Percentiles rank a stretch among this genome's conserved stretches.
phyloP scores from a whole-genome alignment of 1,284 basidiomycete genomes.

The Ceratorhiza oryzae-sativae region DNA sequence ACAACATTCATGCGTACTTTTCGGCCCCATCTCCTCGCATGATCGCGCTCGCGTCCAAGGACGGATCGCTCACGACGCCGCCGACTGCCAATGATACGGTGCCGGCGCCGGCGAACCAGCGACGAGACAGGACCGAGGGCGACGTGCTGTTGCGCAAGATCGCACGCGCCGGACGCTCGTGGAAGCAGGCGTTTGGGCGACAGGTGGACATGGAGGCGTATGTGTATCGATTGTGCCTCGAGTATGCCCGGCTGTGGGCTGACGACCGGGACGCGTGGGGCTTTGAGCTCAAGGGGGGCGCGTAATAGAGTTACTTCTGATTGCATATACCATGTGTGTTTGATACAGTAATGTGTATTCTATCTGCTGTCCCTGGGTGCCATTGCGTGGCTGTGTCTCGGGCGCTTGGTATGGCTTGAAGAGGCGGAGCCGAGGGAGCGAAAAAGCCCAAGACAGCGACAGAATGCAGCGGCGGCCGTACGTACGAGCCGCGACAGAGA shows the following conservation, averaged over 20 bases:
- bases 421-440: conserved; percentile 40
- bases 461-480: conserved; percentile 38
- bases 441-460: conserved; percentile 7
- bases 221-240: conserved; percentile 87
- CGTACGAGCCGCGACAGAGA: conserved; percentile 33
- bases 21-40: conserved; percentile 76
- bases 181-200: conserved; percentile 83
- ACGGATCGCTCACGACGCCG: conserved; percentile 46
- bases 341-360: too few species aligned
- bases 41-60: conserved; percentile 57
- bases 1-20: conserved; percentile 91
- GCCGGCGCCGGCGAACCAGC: conserved; percentile 46
- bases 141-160: conserved; percentile 81
- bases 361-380: too few species aligned
- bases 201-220: conserved; percentile 91
- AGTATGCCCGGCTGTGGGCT: conserved; percentile 84
- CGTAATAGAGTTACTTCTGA: too few species aligned
- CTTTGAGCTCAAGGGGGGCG: too few species aligned
- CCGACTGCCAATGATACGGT: conserved; percentile 45
- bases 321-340: too few species aligned
- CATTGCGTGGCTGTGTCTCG: neutral
- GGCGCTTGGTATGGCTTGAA: conserved; percentile 6
- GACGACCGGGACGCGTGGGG: conserved; percentile 73
- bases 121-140: conserved; percentile 61
- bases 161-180: conserved; percentile 85